A percentile compares a stretch with the other conserved stretches of the same genome.
These are phyloP conservation scores for Eurotiales sp. DNA, from an alignment of 2,329 filamentous ascomycete genomes.

Conservation along the genomic window DNA sequence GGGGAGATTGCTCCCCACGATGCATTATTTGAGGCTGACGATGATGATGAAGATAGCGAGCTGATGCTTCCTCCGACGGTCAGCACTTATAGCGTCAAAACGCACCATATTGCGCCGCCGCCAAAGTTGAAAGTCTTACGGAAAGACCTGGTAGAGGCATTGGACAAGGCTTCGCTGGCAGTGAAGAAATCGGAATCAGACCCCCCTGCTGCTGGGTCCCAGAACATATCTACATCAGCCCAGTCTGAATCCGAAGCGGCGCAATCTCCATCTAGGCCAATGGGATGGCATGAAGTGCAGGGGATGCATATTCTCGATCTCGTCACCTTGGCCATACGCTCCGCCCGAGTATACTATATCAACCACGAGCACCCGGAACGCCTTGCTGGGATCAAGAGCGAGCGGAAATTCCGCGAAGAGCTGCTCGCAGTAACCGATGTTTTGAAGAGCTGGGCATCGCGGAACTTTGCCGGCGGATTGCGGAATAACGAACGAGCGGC, in stretches of 20 bases:
- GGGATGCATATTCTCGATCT: conserved; percentile 90
- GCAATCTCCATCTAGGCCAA: conserved; percentile 37
- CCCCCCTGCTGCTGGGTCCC: conserved; percentile 24
- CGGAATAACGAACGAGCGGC: conserved; percentile 70
- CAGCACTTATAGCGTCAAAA: conserved; percentile 87
- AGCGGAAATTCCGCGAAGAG: conserved; percentile 79
- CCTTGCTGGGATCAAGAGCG: conserved; percentile 80
- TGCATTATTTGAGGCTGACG: conserved; percentile 47
- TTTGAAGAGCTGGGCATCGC: conserved; percentile 82
- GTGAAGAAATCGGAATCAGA: conserved; percentile 49
- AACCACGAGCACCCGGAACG: conserved; percentile 83
- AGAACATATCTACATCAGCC: conserved; percentile 26
- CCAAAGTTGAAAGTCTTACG: conserved; percentile 80
- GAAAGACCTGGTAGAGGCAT: conserved; percentile 60
- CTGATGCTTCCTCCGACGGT: conserved; percentile 93
- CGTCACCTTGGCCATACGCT: conserved; percentile 89
- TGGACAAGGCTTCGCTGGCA: conserved; percentile 66
- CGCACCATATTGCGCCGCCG: conserved; percentile 75
- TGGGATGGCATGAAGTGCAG: conserved; percentile 80
- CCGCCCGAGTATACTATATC: conserved; percentile 95
- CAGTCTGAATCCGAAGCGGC: conserved; percentile 17
- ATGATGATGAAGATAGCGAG: conserved; percentile 57
- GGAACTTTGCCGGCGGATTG: conserved; percentile 81
- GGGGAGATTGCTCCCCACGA: conserved; percentile 35
- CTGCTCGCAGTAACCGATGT: conserved; percentile 84